Base-by-base conservation (phyloP, 108 stramenopile species). In the Mediolabrus comicus region DNA sequence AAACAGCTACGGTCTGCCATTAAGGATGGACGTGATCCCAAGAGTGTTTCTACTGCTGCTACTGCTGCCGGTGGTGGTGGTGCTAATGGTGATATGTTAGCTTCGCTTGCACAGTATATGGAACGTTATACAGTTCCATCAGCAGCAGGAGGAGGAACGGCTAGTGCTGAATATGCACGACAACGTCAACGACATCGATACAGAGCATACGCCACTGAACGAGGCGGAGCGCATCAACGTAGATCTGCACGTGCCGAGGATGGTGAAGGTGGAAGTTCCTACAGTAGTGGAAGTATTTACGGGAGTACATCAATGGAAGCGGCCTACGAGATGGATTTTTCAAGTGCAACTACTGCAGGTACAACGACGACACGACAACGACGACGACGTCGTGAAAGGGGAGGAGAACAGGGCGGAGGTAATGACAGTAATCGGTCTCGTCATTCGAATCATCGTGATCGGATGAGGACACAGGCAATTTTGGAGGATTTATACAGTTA, bases 1-100 rank as follows among this genome's bases (percentile, higher is more conserved):
- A 72, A 63, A 39, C 29, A 57, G 12, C 54, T 72, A 62, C 61
- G 71, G n/a, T 30, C 31, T 14, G 62, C 71, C 35, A 19, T 64
- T 27, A 63, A 58, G 38, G 31, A 35, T 16, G 71, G 71, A 26
- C 32, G 28, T n/a, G 71, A 72, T 72, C 56, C 56, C 17, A 57
- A 28, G 11, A 11, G 14, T 11, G 39, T 41, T 11, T 12, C 39
- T 14, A 41, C 11, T 14, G n/a, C n/a, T n/a, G n/a, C n/a, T 49
- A 22, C 19, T 0, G 56, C 29, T 14, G 17, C 31, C 26, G 56
- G 17, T 13, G 17, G 8, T 19, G 8, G 31, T 33, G 46, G 19
- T 1, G 9, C 16, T 4, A 8, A 17, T 5, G n/a, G 5, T 22
- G 29, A 57, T n/a, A 13, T n/a, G 0, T 24, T 30, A 17, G 56